Evolutionary conservation across 2,329 filamentous ascomycete species (phyloP).

Genomic region (Cercospora sp.): DNA sequence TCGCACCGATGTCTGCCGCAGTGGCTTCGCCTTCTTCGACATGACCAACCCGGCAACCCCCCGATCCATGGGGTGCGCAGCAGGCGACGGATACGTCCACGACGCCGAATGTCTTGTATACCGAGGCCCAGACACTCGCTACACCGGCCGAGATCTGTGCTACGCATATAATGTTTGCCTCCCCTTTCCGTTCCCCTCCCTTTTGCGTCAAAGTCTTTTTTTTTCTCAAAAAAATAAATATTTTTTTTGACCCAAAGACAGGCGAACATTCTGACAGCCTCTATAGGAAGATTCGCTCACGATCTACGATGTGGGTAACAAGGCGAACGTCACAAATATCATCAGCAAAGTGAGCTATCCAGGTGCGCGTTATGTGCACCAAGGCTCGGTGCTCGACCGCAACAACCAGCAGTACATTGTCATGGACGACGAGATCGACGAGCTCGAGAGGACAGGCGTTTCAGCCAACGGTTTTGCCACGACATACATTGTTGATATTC

Average conservation of each 20-base stretch:
- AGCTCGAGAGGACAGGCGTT: constrained; percentile 30
- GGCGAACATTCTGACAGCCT: background rate
- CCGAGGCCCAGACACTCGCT: constrained; percentile 49
- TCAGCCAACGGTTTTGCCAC: constrained; percentile 37
- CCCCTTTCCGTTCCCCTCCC: background rate
- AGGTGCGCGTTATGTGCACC: constrained; percentile 54
- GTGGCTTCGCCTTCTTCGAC: constrained; percentile 7
- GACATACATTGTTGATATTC: constrained; percentile 51
- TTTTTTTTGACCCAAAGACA: background rate
- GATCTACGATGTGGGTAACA: constrained; percentile 43
- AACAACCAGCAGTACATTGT: constrained; percentile 46
- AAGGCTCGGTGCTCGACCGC: constrained; percentile 53
- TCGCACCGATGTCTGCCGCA: constrained; percentile 10
- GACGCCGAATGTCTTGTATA: constrained; percentile 56
- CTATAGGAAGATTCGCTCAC: constrained; percentile 29
- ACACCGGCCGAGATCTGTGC: constrained; percentile 52
- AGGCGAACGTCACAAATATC: constrained; percentile 39
- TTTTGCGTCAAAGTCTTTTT: background rate
- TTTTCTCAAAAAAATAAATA: no score
- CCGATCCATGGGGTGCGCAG: background rate
- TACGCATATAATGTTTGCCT: constrained; percentile 47
- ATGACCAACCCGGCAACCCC: constrained; percentile 4
- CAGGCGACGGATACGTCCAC: constrained; percentile 54
- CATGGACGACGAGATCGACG: constrained; percentile 57
- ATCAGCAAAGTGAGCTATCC: constrained; percentile 52